Evolutionary conservation across 371 early-diverging fungal species (phyloP), one percentile per base, ranked within the genome.

Genomic region (Zychaea mexicana): DNA sequence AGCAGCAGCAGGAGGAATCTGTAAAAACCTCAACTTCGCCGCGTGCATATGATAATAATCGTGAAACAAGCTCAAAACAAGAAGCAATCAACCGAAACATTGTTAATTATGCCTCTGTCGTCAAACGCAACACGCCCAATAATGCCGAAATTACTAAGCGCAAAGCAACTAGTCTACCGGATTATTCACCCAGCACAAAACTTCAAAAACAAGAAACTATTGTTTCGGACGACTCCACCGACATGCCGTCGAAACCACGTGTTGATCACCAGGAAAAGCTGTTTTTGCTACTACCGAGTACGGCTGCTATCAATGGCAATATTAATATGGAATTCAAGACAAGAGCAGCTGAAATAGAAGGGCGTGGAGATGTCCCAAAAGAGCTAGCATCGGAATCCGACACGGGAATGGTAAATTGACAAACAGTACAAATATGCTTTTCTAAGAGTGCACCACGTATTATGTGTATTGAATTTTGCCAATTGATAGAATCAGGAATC

Each of bases 101-200:
- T 6, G 7, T 8, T 7, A 30, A 54, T 32, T 47, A 24, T 27
- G 53, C 10, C 28, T 36, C n/a, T 21, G 33, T 22, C 30, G 47
- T 19, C 54, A 57, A 45, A 30, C 58, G 1, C 7, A 42, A 42
- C 15, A 38, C 49, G 2, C 67, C 69, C 39, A 72, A 73, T 32
- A 74, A 73, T 72, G 70, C 74, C 13, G 67, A 60, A 10, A 57
- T 61, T 3, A 68, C 68, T 7, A 74, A 72, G 38, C 71, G 74
- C 46, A 77, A 70, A 24, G 56, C 66, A 12, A 59, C 67, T 62
- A 54, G 49, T 49, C 22, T 24, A 49, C 24, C 22, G 5, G n/a
- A 49, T 22, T 49, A n/a, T 49, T 19, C 49, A 49, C 49, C 49
- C 22, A 49, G 49, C 22, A 49, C 19, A 6, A 49, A 49, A n/a